Conservation (phyloP, 352 stramenopile genomes). For the Phytophthora pini region DNA sequence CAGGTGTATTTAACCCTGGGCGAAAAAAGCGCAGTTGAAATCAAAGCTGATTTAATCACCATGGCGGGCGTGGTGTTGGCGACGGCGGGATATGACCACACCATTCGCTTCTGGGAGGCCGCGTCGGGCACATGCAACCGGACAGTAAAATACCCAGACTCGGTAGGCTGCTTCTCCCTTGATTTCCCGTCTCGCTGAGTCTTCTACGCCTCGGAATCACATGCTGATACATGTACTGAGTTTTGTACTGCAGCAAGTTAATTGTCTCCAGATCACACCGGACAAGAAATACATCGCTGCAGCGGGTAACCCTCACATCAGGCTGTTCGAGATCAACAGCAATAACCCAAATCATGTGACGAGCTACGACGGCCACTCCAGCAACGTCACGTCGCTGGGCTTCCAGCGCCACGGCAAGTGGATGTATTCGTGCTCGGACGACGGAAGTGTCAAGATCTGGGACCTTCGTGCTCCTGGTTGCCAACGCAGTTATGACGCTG, state of each 20-base stretch:
- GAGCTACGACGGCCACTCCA: constrained; percentile 96
- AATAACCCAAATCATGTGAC: constrained; percentile 96
- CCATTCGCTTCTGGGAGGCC: constrained; percentile 98
- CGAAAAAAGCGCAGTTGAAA: too few species aligned
- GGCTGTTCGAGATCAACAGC: constrained; percentile 97
- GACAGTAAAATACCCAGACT: constrained; percentile 96
- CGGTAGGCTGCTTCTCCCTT: constrained; percentile 48
- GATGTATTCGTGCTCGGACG: constrained; percentile 98
- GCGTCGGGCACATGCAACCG: constrained; percentile 95
- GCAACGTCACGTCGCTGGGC: constrained; percentile 96
- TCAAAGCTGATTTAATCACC: constrained; percentile 1
- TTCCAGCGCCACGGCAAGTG: constrained; percentile 98
- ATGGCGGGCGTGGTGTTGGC: constrained; percentile 95
- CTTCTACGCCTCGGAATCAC: constrained; percentile 4
- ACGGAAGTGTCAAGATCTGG: constrained; percentile 96
- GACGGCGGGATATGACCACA: constrained; percentile 98
- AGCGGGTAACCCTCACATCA: constrained; percentile 97
- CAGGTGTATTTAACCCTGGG: constrained; percentile 11
- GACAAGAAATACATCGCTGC: constrained; percentile 98
- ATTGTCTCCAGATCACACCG: constrained; percentile 96
- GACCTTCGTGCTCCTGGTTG: constrained; percentile 88
- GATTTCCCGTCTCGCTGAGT: not conserved
- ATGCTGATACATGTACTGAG: not conserved
- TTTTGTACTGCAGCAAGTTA: constrained; percentile 85
- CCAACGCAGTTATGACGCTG: constrained; percentile 90